Base-by-base conservation (phyloP, 169 alveolate genomes). In the Plasmodium relictum region DNA sequence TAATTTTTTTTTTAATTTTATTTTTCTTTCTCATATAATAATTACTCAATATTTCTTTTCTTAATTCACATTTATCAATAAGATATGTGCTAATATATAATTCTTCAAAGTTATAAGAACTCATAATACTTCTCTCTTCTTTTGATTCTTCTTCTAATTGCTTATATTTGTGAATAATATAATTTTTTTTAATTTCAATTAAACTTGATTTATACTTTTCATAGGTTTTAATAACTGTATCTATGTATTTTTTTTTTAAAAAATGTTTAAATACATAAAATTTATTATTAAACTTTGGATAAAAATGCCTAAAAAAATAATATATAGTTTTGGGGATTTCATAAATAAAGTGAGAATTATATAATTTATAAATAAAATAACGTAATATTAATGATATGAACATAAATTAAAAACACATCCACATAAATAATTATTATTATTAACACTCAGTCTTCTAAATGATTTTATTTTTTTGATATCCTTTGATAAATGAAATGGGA, bases 321-420 rank as follows among this genome's bases (percentile, higher is more conserved):
- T 42, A 76, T 18, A 63, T 24, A 10, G 68, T 42, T 12, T 14
- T 44, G 5, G 88, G 88, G 16, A 76, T 76, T 63, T 61, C 76
- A 39, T 76, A 56, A 31, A 63, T 68, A 76, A 62, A 76, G 2
- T 68, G 62, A 0, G n/a, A 18, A 26, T 62, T 16, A 39, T 44
- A 76, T 44, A 62, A 45, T 16, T 54, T 65, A 54, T 62, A 76
- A n/a, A 76, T 56, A 20, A 76, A 76, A 63, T 76, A 76, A 44
- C 44, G 88, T 41, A 76, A 12, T 56, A 76, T 26, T 63, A 76
- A 41, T 66, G 88, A 58, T 76, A 76, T 10, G 88, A 44, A 54
- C 73, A 50, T 45, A 76, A 37, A 39, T 62, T 54, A 56, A 76
- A 76, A 0, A 76, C 88, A 48, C 70, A 76, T 6, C 88, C 88